Conservation (phyloP, 2,329 filamentous ascomycete species). For the Raffaelea ambrosiae region DNA sequence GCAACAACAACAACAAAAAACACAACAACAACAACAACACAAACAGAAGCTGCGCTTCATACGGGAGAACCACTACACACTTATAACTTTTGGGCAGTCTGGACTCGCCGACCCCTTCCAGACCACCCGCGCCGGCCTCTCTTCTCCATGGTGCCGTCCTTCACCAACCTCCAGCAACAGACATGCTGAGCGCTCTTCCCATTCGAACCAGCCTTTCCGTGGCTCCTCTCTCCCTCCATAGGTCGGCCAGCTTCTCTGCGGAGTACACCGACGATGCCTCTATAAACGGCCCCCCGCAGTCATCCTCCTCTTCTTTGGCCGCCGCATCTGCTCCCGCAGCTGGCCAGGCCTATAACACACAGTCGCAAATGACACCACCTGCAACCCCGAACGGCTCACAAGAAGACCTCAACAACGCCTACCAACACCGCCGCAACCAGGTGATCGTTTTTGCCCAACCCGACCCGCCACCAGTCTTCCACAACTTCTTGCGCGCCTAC, state of each 20-base stretch:
- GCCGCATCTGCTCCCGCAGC: conserved; percentile 9
- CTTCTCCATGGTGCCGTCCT: conserved; percentile 11
- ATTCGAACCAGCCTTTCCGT: conserved; percentile 52
- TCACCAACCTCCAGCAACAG: conserved; percentile 27
- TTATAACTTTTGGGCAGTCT: neutral
- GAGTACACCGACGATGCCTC: conserved; percentile 20
- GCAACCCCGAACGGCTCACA: conserved; percentile 62
- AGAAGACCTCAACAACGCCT: conserved; percentile 38
- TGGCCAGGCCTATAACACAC: conserved; percentile 30
- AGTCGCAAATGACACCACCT: conserved; percentile 67
- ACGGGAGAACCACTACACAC: no score
- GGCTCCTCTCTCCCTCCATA: conserved; percentile 49
- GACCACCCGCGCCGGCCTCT: neutral
- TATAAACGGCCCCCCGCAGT: conserved; percentile 45
- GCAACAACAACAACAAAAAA: neutral
- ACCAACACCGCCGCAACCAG: conserved; percentile 6
- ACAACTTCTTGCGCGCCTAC: conserved; percentile 91
- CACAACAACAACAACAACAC: neutral
- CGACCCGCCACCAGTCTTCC: conserved; percentile 60
- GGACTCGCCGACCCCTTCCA: neutral
- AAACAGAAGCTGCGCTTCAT: neutral
- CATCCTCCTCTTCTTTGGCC: conserved; percentile 44
- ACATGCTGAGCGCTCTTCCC: conserved; percentile 37
- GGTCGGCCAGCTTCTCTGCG: conserved; percentile 21
- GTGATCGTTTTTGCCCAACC: conserved; percentile 11